Conservation (phyloP, 1,139 yeast species). For the Saccharomyces pastorianus region DNA sequence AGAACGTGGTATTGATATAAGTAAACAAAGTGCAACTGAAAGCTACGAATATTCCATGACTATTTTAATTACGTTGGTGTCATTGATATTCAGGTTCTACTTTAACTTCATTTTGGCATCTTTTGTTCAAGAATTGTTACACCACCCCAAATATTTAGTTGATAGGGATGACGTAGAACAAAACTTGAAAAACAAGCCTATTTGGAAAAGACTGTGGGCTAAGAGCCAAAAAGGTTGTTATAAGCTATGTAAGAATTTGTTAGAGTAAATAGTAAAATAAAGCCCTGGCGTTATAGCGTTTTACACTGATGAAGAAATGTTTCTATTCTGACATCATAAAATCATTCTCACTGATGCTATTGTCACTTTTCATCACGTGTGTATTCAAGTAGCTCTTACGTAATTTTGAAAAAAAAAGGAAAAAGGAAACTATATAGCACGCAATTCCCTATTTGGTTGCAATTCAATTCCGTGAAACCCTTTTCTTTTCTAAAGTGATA, state of each 20-base stretch:
- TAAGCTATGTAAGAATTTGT: constrained; percentile 20
- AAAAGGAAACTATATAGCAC: not conserved
- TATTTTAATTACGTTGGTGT: constrained; percentile 45
- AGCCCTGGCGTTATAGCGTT: not conserved
- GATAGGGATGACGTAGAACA: constrained; percentile 32
- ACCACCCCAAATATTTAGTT: constrained; percentile 30
- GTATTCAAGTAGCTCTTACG: not conserved
- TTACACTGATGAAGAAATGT: not conserved
- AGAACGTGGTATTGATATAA: constrained; percentile 14
- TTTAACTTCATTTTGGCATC: constrained; percentile 54
- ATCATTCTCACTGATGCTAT: not conserved
- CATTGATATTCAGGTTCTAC: constrained; percentile 53
- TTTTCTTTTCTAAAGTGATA: not conserved
- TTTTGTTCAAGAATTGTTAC: constrained; percentile 42
- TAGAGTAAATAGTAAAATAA: constrained; percentile 7
- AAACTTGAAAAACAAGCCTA: constrained; percentile 30
- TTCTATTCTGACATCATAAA: not conserved
- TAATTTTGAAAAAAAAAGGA: not conserved
- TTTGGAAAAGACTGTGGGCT: constrained; percentile 27
- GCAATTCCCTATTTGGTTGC: not conserved
- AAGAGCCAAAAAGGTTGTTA: constrained; percentile 28
- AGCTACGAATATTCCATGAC: constrained; percentile 67
- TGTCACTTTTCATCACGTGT: not conserved
- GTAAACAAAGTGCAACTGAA: constrained; percentile 57
- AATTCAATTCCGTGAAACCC: not conserved